Evolutionary conservation across 2,329 filamentous ascomycete species (phyloP).

Genomic region (Chaetomiaceae sp.): DNA sequence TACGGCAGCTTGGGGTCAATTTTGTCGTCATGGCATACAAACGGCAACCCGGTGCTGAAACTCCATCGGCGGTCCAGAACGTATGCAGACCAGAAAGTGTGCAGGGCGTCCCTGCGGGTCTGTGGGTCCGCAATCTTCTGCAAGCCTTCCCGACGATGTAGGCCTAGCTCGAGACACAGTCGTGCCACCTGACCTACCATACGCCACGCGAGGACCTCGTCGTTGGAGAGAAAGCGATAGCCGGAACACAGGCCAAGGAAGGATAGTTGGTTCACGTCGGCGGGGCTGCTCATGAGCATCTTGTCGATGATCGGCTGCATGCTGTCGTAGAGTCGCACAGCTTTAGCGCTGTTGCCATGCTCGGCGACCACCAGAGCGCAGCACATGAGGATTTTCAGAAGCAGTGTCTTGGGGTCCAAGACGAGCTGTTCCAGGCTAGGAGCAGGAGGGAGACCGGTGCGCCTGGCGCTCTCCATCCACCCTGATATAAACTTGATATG

Average conservation of each 20-base stretch:
- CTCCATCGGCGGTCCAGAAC: constrained; percentile 83
- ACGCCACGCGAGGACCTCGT: constrained; percentile 82
- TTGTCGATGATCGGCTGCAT: constrained; percentile 68
- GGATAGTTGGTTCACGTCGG: constrained; percentile 45
- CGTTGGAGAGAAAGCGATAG: constrained; percentile 81
- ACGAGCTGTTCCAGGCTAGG: constrained; percentile 37
- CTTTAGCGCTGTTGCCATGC: constrained; percentile 71
- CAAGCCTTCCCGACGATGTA: constrained; percentile 75
- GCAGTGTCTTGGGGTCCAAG: constrained; percentile 54
- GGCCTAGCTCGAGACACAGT: constrained; percentile 73
- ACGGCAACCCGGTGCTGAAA: constrained; percentile 84
- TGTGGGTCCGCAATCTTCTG: constrained; percentile 63
- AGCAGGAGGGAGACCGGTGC: constrained; percentile 31
- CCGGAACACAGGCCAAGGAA: constrained; percentile 51
- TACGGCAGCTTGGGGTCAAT: constrained; percentile 76
- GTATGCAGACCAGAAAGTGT: constrained; percentile 83
- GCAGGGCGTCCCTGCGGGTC: constrained; percentile 63
- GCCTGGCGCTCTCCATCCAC: constrained; percentile 59
- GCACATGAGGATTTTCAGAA: constrained; percentile 81
- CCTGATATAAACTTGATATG: constrained; percentile 67
- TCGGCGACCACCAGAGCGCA: constrained; percentile 73
- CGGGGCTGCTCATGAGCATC: constrained; percentile 53
- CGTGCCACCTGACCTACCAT: constrained; percentile 78
- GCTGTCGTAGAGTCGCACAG: constrained; percentile 68
- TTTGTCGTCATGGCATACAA: constrained; percentile 78